These are phyloP conservation scores for Chaetoceros muelleri DNA, from an alignment of 108 stramenopile species.

Conservation along the genomic window DNA sequence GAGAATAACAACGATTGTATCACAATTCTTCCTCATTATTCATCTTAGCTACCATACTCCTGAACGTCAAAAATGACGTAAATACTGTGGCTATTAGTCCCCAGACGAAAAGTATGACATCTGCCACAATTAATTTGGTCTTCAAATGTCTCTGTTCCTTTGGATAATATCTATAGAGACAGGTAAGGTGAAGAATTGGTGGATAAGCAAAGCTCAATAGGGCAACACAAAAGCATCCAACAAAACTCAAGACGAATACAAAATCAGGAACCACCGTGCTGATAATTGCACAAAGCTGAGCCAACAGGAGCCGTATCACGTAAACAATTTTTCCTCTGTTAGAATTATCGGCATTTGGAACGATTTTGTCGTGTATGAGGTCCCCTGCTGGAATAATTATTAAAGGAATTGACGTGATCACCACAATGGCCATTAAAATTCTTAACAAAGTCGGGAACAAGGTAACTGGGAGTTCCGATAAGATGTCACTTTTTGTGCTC, in stretches of 20 bases:
- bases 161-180: neutral
- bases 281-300: conserved; percentile 27
- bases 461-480: conserved; percentile 43
- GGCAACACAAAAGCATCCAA: conserved; percentile 68
- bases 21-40: too few relatives aligned
- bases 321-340: conserved; percentile 7
- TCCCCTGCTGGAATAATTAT: conserved; percentile 67
- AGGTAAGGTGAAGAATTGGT: conserved; percentile 32
- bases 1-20: too few relatives aligned
- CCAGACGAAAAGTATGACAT: conserved; percentile 21
- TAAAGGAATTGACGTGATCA: conserved; percentile 53
- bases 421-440: conserved; percentile 51
- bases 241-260: conserved; percentile 55
- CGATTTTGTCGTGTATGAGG: conserved; percentile 63
- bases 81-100: conserved; percentile 21
- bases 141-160: neutral
- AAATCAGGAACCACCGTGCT: conserved; percentile 50
- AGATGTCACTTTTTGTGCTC: conserved; percentile 54
- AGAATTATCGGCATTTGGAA: conserved; percentile 3
- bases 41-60: too few relatives aligned
- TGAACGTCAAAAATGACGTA: neutral
- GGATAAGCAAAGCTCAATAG: conserved; percentile 58
- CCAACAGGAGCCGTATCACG: conserved; percentile 35
- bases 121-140: neutral
- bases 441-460: conserved; percentile 33